phyloP scores from a whole-genome alignment of 345 rosid genomes.

The Ceriops tagal region DNA sequence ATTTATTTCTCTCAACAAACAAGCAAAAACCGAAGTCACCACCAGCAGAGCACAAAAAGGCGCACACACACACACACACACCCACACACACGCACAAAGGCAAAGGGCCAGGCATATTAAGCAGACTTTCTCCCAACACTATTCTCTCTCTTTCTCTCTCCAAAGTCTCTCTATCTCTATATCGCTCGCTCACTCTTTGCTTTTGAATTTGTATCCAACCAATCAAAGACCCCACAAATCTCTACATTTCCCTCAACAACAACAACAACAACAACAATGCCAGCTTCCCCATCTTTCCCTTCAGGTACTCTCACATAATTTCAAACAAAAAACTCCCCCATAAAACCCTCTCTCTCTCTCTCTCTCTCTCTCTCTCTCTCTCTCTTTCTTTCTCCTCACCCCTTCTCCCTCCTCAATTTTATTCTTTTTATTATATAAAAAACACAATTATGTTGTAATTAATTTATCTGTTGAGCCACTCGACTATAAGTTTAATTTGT shows the following conservation, averaged over 20 bases:
- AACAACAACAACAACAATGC: conserved; percentile 43
- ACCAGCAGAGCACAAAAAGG: conserved; percentile 1
- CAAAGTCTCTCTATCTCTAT: too few species aligned
- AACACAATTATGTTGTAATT: not conserved
- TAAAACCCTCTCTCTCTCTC: conserved; percentile 10
- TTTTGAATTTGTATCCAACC: conserved; percentile 18
- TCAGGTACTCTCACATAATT: conserved; percentile 35
- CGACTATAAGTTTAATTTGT: too few species aligned
- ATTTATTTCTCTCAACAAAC: too few species aligned
- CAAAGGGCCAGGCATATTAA: not conserved
- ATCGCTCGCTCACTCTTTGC: not conserved
- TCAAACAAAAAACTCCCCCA: conserved; percentile 6
- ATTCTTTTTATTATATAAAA: not conserved
- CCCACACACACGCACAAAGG: not conserved
- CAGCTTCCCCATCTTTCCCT: conserved; percentile 64
- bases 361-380: conserved; percentile 9
- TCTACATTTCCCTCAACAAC: conserved; percentile 28
- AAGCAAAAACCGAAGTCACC: not conserved
- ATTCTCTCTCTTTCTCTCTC: not conserved
- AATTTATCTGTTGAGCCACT: not conserved
- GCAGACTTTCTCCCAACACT: not conserved
- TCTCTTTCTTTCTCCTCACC: not conserved
- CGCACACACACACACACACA: not conserved
- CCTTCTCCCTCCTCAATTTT: not conserved
- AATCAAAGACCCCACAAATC: conserved; percentile 33